phyloP scores from a whole-genome alignment of 768 basidiomycete genomes.

The Boletus huronensis region DNA sequence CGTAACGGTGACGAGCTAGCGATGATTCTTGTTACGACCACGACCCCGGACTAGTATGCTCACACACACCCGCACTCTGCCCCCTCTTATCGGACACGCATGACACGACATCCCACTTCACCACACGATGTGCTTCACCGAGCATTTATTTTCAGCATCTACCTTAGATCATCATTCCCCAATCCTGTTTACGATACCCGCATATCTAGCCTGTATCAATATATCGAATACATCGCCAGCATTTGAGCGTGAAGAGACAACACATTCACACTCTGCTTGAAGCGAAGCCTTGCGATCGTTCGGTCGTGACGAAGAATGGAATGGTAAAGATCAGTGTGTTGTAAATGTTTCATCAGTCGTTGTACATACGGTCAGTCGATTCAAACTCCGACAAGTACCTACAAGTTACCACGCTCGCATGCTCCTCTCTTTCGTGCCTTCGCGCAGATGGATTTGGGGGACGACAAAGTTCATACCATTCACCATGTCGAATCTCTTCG shows the following conservation, averaged over 20 bases:
- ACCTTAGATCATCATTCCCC: conserved; percentile 25
- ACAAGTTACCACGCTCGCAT: too few relatives aligned
- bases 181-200: conserved; percentile 23
- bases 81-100: conserved; percentile 8
- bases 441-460: conserved; percentile 3
- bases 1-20: conserved; percentile 8
- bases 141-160: conserved; percentile 27
- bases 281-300: too few relatives aligned
- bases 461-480: conserved; percentile 11
- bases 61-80: not conserved
- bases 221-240: conserved; percentile 15
- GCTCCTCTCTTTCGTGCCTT: conserved; percentile 2
- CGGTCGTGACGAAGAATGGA: too few relatives aligned
- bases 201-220: conserved; percentile 28
- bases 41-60: not conserved
- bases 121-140: conserved; percentile 1
- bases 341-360: too few relatives aligned
- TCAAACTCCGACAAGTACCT: too few relatives aligned
- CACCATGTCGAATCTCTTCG: conserved; percentile 30
- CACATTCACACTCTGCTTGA: too few relatives aligned
- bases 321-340: too few relatives aligned
- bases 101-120: conserved; percentile 4
- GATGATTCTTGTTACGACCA: conserved; percentile 11
- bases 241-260: not conserved
- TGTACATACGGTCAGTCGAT: too few relatives aligned